Conservation (phyloP, 1,284 basidiomycete species). For the Cutaneotrichosporon dermatis region DNA sequence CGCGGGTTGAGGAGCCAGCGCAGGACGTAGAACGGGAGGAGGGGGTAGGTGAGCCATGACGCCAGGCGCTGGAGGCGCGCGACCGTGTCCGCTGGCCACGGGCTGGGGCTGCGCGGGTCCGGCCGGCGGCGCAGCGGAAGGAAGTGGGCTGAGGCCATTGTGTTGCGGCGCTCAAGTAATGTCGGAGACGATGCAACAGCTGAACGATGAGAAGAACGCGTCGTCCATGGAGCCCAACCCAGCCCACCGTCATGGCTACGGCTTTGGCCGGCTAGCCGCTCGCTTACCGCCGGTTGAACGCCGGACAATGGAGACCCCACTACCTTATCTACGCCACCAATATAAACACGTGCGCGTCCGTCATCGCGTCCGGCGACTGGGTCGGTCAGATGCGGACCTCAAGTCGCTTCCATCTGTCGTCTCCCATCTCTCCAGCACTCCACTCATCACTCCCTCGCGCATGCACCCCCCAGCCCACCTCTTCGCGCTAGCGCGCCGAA, state of each 20-base stretch:
- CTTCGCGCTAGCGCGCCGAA: constrained; percentile 3
- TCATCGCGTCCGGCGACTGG: no score
- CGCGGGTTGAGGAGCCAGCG: background rate
- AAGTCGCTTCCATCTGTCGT: background rate
- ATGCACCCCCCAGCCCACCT: constrained; percentile 2
- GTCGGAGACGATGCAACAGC: no score
- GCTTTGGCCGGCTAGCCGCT: no score
- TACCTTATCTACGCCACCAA: background rate
- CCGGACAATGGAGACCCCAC: background rate
- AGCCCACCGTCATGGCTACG: no score
- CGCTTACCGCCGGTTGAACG: background rate
- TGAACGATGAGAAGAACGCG: no score
- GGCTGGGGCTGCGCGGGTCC: background rate
- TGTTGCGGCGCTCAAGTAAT: no score
- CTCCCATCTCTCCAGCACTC: background rate
- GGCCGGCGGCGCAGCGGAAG: background rate
- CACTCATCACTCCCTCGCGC: background rate
- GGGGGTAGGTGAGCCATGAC: background rate
- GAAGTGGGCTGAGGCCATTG: background rate
- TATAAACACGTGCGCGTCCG: background rate
- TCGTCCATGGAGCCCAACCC: no score
- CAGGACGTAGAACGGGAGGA: background rate
- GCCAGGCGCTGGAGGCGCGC: background rate
- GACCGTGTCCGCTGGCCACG: background rate
- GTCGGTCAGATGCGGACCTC: background rate